phyloP scores from a whole-genome alignment of 1,139 yeast species.

The Citeromyces hawaiiensis region DNA sequence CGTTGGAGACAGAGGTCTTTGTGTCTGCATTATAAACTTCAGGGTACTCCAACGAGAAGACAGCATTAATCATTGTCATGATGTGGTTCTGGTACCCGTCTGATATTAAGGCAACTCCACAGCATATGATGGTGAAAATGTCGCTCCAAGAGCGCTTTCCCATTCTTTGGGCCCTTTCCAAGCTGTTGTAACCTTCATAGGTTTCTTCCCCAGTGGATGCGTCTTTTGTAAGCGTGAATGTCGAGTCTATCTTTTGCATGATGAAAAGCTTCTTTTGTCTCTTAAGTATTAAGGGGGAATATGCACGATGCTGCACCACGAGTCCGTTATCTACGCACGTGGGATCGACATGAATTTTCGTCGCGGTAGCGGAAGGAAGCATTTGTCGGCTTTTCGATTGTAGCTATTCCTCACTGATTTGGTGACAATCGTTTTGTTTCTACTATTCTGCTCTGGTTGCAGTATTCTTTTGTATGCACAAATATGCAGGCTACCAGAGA shows the following conservation, averaged over 20 bases:
- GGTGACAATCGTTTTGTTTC: too few species aligned
- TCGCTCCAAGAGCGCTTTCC: slow-evolving; percentile 11
- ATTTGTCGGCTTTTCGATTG: not conserved
- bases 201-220: not conserved
- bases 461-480: not conserved
- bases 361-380: not conserved
- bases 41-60: slow-evolving; percentile 32
- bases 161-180: not conserved
- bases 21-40: slow-evolving; percentile 25
- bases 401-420: too few species aligned
- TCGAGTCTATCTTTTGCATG: not conserved
- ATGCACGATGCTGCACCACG: not conserved
- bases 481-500: not conserved
- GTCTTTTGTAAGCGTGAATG: not conserved
- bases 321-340: not conserved
- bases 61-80: slow-evolving; percentile 44
- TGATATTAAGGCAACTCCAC: slow-evolving; percentile 47
- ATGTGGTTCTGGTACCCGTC: slow-evolving; percentile 55
- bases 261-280: not conserved
- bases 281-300: not conserved
- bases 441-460: not conserved
- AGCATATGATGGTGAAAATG: slow-evolving; percentile 29
- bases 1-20: slow-evolving; percentile 45
- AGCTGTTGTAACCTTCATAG: not conserved
- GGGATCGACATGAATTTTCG: not conserved